These are phyloP conservation scores for Urtica urens DNA, from an alignment of 306 rosid species.

Conservation along the genomic window DNA sequence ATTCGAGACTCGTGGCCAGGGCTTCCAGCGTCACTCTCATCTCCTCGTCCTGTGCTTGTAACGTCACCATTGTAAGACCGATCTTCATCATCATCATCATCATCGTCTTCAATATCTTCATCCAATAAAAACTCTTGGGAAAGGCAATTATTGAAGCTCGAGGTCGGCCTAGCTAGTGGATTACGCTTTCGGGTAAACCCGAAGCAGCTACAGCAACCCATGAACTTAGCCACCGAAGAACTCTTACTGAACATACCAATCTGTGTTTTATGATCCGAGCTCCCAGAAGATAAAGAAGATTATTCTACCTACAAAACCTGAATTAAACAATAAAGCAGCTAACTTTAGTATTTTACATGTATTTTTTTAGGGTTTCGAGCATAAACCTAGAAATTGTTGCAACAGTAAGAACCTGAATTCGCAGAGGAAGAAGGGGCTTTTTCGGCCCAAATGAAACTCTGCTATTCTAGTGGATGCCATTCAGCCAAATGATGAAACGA, in stretches of 20 bases:
- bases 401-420: slow-evolving; percentile 33
- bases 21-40: slow-evolving; percentile 42
- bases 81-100: slow-evolving; percentile 32
- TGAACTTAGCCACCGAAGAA: slow-evolving; percentile 30
- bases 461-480: slow-evolving; percentile 87
- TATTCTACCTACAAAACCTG: slow-evolving; percentile 18
- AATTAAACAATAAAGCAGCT: slow-evolving; percentile 17
- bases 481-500: slow-evolving; percentile 69
- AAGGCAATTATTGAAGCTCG: slow-evolving; percentile 27
- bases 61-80: slow-evolving; percentile 38
- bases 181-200: slow-evolving; percentile 48
- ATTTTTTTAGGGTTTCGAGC: not conserved
- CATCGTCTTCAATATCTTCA: slow-evolving; percentile 55
- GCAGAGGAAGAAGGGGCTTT: slow-evolving; percentile 31
- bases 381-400: not conserved
- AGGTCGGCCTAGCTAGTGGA: slow-evolving; percentile 16
- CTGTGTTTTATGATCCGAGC: slow-evolving; percentile 13
- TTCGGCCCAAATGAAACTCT: slow-evolving; percentile 43
- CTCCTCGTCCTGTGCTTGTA: slow-evolving; percentile 34
- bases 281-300: too few relatives aligned
- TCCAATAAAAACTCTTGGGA: slow-evolving; percentile 51
- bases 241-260: slow-evolving; percentile 51
- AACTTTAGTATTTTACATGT: not conserved
- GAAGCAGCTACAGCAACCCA: slow-evolving; percentile 87
- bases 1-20: slow-evolving; percentile 33